phyloP scores from a whole-genome alignment of 148 eudicot species.

The Diospyros kaki region DNA sequence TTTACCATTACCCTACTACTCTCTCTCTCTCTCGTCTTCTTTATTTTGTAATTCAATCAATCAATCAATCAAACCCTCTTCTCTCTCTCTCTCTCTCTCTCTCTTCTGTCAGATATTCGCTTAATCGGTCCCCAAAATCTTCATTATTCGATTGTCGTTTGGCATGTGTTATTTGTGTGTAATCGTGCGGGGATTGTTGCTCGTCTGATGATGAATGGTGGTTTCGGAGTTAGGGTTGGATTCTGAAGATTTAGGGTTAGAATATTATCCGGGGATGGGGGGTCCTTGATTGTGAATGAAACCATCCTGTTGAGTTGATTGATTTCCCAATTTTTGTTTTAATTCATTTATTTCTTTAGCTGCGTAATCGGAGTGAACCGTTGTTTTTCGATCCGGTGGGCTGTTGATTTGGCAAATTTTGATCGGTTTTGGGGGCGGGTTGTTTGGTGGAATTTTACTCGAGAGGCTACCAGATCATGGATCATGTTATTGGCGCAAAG shows the following conservation, averaged over 20 bases:
- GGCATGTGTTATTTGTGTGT: neutral
- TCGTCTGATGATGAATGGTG: neutral
- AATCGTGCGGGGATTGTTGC: neutral
- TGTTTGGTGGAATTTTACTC: constrained; percentile 3
- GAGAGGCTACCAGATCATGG: constrained; percentile 43
- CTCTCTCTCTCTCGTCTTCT: neutral
- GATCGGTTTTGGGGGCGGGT: constrained; percentile 3
- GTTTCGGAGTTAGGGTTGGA: constrained; percentile 22
- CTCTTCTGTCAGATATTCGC: neutral
- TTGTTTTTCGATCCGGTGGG: neutral
- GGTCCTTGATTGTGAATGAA: neutral
- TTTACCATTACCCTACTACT: neutral
- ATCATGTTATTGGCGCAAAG: constrained; percentile 69
- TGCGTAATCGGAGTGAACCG: neutral
- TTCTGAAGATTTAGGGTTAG: constrained; percentile 27
- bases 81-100: neutral
- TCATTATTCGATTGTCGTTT: neutral
- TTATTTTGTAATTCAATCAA: too few species aligned
- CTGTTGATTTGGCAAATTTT: constrained; percentile 7
- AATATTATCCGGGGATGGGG: neutral
- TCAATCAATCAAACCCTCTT: too few species aligned
- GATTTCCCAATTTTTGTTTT: neutral
- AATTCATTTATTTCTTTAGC: neutral
- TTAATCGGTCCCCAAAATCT: constrained; percentile 4
- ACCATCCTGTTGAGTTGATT: neutral